Percentiles rank a stretch among this genome's conserved stretches.
These are phyloP conservation scores for Lactarius vividus DNA, from an alignment of 768 basidiomycete species.

Conservation along the genomic window DNA sequence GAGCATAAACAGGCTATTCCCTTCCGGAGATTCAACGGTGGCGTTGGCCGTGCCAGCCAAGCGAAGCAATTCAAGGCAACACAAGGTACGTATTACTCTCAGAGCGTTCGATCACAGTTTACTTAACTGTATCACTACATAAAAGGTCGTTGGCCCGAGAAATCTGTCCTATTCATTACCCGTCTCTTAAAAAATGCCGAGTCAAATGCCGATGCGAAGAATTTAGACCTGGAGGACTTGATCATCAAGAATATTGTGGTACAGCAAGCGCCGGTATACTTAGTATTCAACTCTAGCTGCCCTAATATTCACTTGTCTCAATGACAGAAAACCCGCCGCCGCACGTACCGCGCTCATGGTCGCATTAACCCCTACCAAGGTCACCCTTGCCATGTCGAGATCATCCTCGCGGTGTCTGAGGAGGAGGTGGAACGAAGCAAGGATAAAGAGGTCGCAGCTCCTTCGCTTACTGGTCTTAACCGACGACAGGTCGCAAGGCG, in stretches of 20 bases:
- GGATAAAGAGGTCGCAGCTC: constrained; percentile 60
- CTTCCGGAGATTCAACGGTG: constrained; percentile 93
- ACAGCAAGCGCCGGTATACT: constrained; percentile 93
- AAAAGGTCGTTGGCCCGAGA: constrained; percentile 99
- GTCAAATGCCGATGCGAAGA: constrained; percentile 98
- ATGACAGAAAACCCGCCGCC: constrained; percentile 92
- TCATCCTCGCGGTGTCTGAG: constrained; percentile 78
- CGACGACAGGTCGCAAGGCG: constrained; percentile 83
- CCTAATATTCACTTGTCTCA: not conserved
- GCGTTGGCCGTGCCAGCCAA: constrained; percentile 92
- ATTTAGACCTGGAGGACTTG: constrained; percentile 88
- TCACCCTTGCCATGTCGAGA: constrained; percentile 94
- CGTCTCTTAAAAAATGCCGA: constrained; percentile 98
- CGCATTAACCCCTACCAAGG: constrained; percentile 99
- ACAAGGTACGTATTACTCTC: constrained; percentile 63
- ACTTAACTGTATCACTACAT: not conserved
- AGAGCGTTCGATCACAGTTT: not conserved
- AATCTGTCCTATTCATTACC: constrained; percentile 93
- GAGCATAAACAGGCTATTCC: constrained; percentile 98
- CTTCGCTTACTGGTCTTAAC: constrained; percentile 67
- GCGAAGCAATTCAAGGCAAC: constrained; percentile 96
- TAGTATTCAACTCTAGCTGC: not conserved
- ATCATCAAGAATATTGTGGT: constrained; percentile 96
- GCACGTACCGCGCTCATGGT: constrained; percentile 98
- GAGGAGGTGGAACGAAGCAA: constrained; percentile 90